phyloP scores from a whole-genome alignment of 108 stramenopile genomes.

The Discostella pseudostelligera region DNA sequence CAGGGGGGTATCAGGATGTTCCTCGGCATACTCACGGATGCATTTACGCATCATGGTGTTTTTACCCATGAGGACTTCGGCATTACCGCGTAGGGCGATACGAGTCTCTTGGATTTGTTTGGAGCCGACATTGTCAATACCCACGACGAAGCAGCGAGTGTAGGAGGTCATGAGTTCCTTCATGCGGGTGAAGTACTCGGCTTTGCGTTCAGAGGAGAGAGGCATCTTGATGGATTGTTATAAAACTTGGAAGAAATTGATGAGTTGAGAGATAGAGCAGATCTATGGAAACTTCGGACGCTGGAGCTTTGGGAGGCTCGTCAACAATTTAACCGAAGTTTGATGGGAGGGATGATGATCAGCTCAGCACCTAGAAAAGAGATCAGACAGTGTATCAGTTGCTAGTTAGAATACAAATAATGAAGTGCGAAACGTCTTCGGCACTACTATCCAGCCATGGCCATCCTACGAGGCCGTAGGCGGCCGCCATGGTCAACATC shows the following conservation, averaged over 20 bases:
- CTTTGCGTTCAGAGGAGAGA: slow-evolving; percentile 85
- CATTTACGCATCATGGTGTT: slow-evolving; percentile 99
- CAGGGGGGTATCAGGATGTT: slow-evolving; percentile 91
- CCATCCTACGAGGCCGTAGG: too few species aligned
- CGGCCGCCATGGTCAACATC: too few species aligned
- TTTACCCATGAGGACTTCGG: slow-evolving; percentile 98
- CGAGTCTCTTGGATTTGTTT: slow-evolving; percentile 96
- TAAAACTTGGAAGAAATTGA: slow-evolving; percentile 7
- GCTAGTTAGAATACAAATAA: too few species aligned
- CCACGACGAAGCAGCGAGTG: slow-evolving; percentile 91
- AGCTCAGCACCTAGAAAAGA: too few species aligned
- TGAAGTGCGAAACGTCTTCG: too few species aligned
- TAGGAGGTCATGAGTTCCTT: slow-evolving; percentile 72
- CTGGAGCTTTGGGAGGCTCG: slow-evolving; percentile 31
- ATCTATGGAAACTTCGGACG: slow-evolving; percentile 49
- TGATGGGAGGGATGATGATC: not conserved
- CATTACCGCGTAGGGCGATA: slow-evolving; percentile 87
- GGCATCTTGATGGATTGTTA: slow-evolving; percentile 63
- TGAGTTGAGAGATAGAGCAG: slow-evolving; percentile 2
- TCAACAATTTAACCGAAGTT: slow-evolving; percentile 54
- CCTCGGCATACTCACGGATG: slow-evolving; percentile 86
- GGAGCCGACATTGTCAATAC: slow-evolving; percentile 98
- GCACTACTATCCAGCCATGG: too few species aligned
- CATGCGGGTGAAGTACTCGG: slow-evolving; percentile 81
- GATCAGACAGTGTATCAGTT: too few species aligned